A percentile compares a stretch with the other conserved stretches of the same genome.
These are phyloP conservation scores for Aspergillus sp. DNA, from an alignment of 2,329 filamentous ascomycete species.

Conservation along the genomic window DNA sequence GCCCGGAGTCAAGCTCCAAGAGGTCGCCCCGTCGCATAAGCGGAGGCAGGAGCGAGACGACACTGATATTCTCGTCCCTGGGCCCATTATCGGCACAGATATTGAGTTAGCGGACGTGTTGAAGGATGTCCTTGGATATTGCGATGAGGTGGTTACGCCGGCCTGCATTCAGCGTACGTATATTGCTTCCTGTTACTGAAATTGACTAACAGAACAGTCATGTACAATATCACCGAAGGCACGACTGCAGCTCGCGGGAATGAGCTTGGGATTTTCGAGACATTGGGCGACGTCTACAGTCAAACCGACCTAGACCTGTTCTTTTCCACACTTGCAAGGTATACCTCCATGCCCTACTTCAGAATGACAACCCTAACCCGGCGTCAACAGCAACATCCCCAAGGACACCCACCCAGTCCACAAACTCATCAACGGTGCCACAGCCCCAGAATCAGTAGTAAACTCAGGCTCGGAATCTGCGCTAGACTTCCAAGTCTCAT, in stretches of 20 bases:
- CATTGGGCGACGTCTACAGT: conserved; percentile 46
- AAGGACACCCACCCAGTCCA: conserved; percentile 47
- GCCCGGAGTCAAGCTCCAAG: conserved; percentile 41
- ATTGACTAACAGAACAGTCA: conserved; percentile 21
- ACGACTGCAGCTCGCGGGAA: conserved; percentile 44
- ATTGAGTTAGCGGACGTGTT: not conserved
- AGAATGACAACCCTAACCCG: not conserved
- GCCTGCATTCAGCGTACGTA: conserved; percentile 39
- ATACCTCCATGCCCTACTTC: not conserved
- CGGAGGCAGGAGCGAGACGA: not conserved
- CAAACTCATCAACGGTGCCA: conserved; percentile 49
- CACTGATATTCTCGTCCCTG: too few species aligned
- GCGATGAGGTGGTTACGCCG: conserved; percentile 39
- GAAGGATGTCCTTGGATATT: conserved; percentile 21
- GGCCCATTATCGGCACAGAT: not conserved
- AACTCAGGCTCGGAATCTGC: conserved; percentile 49
- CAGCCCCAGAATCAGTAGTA: conserved; percentile 39
- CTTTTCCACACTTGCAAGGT: conserved; percentile 37
- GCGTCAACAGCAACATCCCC: conserved; percentile 31
- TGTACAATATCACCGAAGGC: conserved; percentile 47
- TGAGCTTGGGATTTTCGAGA: conserved; percentile 48
- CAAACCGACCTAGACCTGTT: conserved; percentile 47
- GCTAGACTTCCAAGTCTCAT: conserved; percentile 58
- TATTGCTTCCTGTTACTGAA: not conserved
- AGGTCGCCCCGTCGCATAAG: not conserved